Conservation (phyloP, 2,329 filamentous ascomycete genomes). For the Zelopaecilomyces penicillatus region DNA sequence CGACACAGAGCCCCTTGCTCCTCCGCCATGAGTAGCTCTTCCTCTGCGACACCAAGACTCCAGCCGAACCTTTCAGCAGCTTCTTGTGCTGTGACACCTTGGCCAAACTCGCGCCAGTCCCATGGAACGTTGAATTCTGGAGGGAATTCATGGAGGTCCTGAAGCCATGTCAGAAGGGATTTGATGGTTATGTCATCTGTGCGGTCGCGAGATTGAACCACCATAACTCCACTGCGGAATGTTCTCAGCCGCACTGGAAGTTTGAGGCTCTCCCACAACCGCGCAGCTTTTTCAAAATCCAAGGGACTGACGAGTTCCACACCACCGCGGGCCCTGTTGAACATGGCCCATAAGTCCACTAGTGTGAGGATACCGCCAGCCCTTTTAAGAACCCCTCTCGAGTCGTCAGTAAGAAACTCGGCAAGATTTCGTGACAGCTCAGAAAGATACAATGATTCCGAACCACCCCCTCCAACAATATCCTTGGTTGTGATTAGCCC, state of each 20-base stretch:
- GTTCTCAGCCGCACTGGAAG: constrained; percentile 78
- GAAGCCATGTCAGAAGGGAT: constrained; percentile 68
- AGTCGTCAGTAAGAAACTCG: constrained; percentile 82
- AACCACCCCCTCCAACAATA: constrained; percentile 68
- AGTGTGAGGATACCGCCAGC: constrained; percentile 84
- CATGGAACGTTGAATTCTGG: constrained; percentile 58
- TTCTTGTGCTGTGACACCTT: constrained; percentile 83
- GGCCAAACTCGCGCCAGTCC: constrained; percentile 72
- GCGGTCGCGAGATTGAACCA: constrained; percentile 79
- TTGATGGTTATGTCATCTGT: constrained; percentile 86
- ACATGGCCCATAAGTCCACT: constrained; percentile 88
- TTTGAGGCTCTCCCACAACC: constrained; percentile 78
- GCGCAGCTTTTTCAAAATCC: constrained; percentile 85
- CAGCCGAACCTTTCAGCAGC: constrained; percentile 85
- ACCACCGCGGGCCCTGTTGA: constrained; percentile 86
- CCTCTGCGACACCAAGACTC: constrained; percentile 92
- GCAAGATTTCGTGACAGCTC: constrained; percentile 78
- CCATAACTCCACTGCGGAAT: constrained; percentile 90
- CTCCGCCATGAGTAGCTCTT: constrained; percentile 96
- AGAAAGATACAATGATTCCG: constrained; percentile 81
- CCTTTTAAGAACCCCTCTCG: constrained; percentile 64
- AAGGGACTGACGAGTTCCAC: constrained; percentile 88
- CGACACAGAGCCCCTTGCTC: constrained; percentile 80
- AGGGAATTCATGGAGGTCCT: constrained; percentile 58
- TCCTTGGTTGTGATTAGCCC: constrained; percentile 92